Base-by-base conservation (phyloP, 2,329 filamentous ascomycete genomes). In the Shiraia sp. region DNA sequence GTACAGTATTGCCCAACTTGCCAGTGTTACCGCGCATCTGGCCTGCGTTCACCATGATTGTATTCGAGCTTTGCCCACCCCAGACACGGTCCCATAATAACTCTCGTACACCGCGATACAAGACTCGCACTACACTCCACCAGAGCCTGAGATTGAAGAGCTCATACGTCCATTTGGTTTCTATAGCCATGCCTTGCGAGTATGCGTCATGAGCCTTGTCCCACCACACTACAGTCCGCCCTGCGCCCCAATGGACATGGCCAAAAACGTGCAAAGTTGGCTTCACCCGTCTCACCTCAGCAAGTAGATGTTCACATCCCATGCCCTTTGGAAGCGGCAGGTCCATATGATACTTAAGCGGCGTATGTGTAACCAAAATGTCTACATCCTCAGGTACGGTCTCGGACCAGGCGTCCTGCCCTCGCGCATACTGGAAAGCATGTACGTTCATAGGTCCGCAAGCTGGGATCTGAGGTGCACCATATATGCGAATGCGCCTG, bases 201-300 rank as follows among this genome's bases (percentile, higher is more conserved):
- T 89, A 90, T 2, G 79, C 79, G 23, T 72, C 72, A 68, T 95
- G 88, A 45, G 82, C 80, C 17, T 83, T 79, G 65, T 93, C 88
- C 77, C 87, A 95, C 69, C 82, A 86, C 8, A 87, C 77, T 0
- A 82, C 69, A 58, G 90, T 83, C 30, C 74, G 75, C 12, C 90
- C 90, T 32, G 86, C 80, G 7, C 82, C 87, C 60, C 79, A 86
- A 71, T 96, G 90, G 16, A 91, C 79, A 68, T 96, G 90, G 1
- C 90, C 90, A 65, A 93, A 95, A 33, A 95, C 79, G 67, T 95
- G 89, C 10, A 95, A 72, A 10, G 75, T 75, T 0, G 90, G 90
- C 48, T 81, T 83, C 9, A 90, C 82, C 25, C 86, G 80, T 83
- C 86, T 88, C 13, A 87, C 69, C 59, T 95, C 90, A 10, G 76